Conservation (phyloP, 768 basidiomycete genomes). For the Coprinellus micaceus region DNA sequence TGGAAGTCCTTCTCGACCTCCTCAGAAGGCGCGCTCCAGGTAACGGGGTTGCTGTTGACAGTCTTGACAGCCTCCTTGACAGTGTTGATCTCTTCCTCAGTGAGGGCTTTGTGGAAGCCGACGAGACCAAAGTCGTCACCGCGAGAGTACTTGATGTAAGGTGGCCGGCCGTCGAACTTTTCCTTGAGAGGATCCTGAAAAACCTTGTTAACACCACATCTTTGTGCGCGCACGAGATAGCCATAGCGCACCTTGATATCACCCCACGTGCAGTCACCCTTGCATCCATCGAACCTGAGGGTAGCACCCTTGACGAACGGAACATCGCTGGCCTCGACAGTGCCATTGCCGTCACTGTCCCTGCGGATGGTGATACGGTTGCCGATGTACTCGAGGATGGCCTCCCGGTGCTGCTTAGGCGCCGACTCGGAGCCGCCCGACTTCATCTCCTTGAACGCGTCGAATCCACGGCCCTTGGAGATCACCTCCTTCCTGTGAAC, state of each 20-base stretch:
- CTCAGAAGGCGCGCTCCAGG: constrained; percentile 65
- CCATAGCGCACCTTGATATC: constrained; percentile 39
- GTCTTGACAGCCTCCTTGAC: constrained; percentile 64
- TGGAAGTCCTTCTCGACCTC: constrained; percentile 71
- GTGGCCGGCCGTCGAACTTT: constrained; percentile 45
- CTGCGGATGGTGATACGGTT: constrained; percentile 60
- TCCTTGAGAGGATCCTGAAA: constrained; percentile 40
- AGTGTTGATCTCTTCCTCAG: constrained; percentile 68
- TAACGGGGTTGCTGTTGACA: constrained; percentile 60
- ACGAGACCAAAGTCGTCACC: constrained; percentile 50
- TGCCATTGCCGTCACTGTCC: constrained; percentile 58
- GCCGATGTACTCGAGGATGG: constrained; percentile 75
- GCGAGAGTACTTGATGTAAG: constrained; percentile 48
- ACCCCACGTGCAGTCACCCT: constrained; percentile 44
- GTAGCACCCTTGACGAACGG: constrained; percentile 54
- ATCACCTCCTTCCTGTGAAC: constrained; percentile 54
- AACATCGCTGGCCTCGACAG: constrained; percentile 57
- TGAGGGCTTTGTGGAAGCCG: constrained; percentile 61
- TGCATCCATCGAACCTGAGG: constrained; percentile 55
- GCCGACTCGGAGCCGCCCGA: constrained; percentile 22
- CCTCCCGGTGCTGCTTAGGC: constrained; percentile 44
- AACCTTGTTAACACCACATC: too few relatives aligned
- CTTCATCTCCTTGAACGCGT: constrained; percentile 68
- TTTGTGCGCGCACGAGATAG: too few relatives aligned
- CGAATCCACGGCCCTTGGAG: constrained; percentile 56